These are phyloP conservation scores for Podila verticillata DNA, from an alignment of 192 early-diverging fungal species.

Conservation along the genomic window DNA sequence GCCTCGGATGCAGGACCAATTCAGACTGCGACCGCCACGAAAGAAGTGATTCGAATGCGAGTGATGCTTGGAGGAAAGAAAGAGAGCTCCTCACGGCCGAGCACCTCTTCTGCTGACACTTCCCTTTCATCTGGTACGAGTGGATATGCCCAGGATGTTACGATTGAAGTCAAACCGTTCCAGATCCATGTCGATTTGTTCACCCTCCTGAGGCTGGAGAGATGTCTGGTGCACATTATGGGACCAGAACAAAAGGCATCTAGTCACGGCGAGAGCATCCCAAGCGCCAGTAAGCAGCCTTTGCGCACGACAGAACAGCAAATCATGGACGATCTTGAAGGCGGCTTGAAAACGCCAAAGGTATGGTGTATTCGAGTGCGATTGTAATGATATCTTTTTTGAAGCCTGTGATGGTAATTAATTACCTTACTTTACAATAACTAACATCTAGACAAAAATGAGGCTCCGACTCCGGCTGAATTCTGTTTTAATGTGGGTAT, in stretches of 20 bases:
- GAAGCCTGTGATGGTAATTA: background rate
- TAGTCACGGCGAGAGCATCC: background rate
- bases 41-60: slow-evolving; percentile 39
- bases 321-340: slow-evolving; percentile 51
- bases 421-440: background rate
- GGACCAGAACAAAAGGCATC: background rate
- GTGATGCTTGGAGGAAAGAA: slow-evolving; percentile 23
- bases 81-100: slow-evolving; percentile 6
- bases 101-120: slow-evolving; percentile 3
- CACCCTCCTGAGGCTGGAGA: slow-evolving; percentile 57
- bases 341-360: slow-evolving; percentile 7
- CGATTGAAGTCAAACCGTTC: slow-evolving; percentile 58
- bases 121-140: background rate
- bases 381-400: background rate
- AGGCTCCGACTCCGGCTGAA: slow-evolving; percentile 37
- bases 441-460: slow-evolving; percentile 12
- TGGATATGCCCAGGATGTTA: slow-evolving; percentile 44
- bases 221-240: slow-evolving; percentile 48
- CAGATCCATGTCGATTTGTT: slow-evolving; percentile 58
- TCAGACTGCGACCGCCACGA: background rate
- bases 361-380: slow-evolving; percentile 5
- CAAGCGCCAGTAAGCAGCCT: background rate
- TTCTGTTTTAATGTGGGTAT: slow-evolving; percentile 41
- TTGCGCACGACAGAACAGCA: slow-evolving; percentile 21
- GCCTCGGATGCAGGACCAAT: background rate